Percentiles rank a stretch among this genome's conserved stretches.
phyloP scores from a whole-genome alignment of 2,329 filamentous ascomycete species.

The Hypomyces perniciosus region DNA sequence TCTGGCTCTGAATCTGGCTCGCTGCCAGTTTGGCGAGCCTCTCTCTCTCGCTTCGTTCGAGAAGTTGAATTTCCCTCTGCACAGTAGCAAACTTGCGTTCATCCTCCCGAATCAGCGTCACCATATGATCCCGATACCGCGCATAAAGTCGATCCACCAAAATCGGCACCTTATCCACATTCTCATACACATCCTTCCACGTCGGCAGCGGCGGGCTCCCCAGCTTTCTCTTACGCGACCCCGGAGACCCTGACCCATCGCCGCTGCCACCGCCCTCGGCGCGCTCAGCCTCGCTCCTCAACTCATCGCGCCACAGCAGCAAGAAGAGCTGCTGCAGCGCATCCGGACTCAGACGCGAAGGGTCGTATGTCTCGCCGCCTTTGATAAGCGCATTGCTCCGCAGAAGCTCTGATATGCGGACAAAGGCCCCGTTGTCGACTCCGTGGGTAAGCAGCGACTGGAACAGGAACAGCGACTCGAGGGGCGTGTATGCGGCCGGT shows the following conservation, averaged over 20 bases:
- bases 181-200: slow-evolving; percentile 59
- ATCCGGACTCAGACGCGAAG: slow-evolving; percentile 66
- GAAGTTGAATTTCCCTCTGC: slow-evolving; percentile 60
- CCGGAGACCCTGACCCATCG: slow-evolving; percentile 46
- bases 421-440: slow-evolving; percentile 59
- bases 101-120: slow-evolving; percentile 67
- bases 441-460: slow-evolving; percentile 68
- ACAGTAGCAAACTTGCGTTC: slow-evolving; percentile 62
- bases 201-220: slow-evolving; percentile 57
- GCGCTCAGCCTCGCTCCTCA: slow-evolving; percentile 44
- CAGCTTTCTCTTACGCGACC: slow-evolving; percentile 69
- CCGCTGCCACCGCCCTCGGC: slow-evolving; percentile 16
- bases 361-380: slow-evolving; percentile 65
- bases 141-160: slow-evolving; percentile 70
- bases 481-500: slow-evolving; percentile 65
- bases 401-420: slow-evolving; percentile 66
- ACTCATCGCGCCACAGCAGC: slow-evolving; percentile 67
- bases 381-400: slow-evolving; percentile 68
- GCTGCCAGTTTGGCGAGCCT: slow-evolving; percentile 29
- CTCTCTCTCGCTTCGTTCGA: slow-evolving; percentile 48
- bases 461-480: slow-evolving; percentile 82
- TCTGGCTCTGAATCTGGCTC: slow-evolving; percentile 11
- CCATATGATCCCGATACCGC: slow-evolving; percentile 63
- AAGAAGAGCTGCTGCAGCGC: slow-evolving; percentile 75
- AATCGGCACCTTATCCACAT: slow-evolving; percentile 61